Percentiles rank a stretch among this genome's conserved stretches.
Conservation (phyloP, 768 basidiomycete genomes). For the Leccinellum luteum region DNA sequence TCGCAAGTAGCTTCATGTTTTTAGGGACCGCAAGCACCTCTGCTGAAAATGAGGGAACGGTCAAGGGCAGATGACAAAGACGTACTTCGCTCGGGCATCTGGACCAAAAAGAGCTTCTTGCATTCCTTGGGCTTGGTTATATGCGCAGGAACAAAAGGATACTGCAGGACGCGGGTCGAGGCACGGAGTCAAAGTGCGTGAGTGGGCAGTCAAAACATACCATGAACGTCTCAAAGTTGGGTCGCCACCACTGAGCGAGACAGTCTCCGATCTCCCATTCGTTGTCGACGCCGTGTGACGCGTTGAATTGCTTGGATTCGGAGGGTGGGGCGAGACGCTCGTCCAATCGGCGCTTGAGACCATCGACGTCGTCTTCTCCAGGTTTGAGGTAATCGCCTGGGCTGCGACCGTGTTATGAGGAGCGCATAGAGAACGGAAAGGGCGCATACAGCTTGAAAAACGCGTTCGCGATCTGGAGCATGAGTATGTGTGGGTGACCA, state of each 20-base stretch:
- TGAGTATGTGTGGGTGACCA: slow-evolving; percentile 95
- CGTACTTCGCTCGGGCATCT: slow-evolving; percentile 93
- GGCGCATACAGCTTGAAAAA: slow-evolving; percentile 94
- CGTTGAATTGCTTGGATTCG: slow-evolving; percentile 72
- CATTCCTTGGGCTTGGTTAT: slow-evolving; percentile 98
- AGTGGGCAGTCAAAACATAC: slow-evolving; percentile 44
- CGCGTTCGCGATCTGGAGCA: slow-evolving; percentile 97
- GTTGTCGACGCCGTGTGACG: slow-evolving; percentile 72
- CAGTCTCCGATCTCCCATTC: slow-evolving; percentile 98
- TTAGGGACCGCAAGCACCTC: slow-evolving; percentile 96
- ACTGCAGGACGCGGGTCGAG: slow-evolving; percentile 44
- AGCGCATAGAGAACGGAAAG: background rate
- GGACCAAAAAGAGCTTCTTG: slow-evolving; percentile 93
- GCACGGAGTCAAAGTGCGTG: background rate
- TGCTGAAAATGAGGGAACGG: slow-evolving; percentile 29
- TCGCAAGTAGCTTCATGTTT: slow-evolving; percentile 98
- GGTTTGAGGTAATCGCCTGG: slow-evolving; percentile 99
- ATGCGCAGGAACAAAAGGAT: slow-evolving; percentile 92
- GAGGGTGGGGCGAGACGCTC: slow-evolving; percentile 81
- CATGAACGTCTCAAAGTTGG: slow-evolving; percentile 99
- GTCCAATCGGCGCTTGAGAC: slow-evolving; percentile 85
- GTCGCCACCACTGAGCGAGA: slow-evolving; percentile 98
- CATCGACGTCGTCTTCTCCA: slow-evolving; percentile 89
- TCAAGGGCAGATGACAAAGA: slow-evolving; percentile 10
- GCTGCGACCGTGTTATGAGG: slow-evolving; percentile 35